Conservation (phyloP, 176 grass and related monocot species). For the Olyra latifolia region DNA sequence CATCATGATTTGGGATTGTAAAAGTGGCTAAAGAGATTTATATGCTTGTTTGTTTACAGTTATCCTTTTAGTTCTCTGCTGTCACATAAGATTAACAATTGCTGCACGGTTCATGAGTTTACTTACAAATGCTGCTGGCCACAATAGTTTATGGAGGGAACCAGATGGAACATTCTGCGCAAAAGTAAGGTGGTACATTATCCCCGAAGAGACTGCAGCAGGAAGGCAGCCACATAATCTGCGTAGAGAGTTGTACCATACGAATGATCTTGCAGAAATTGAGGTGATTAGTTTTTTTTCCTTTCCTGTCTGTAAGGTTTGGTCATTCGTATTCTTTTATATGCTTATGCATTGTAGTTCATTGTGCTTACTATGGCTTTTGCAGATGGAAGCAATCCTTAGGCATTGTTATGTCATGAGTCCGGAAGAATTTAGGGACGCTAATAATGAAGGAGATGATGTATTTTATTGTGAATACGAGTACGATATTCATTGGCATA, state of each 20-base stretch:
- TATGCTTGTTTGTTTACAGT: neutral
- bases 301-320: neutral
- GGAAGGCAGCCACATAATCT: constrained; percentile 97
- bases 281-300: constrained; percentile 43
- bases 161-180: constrained; percentile 66
- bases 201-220: constrained; percentile 86
- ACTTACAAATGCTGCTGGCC: neutral
- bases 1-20: neutral
- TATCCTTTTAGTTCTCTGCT: neutral
- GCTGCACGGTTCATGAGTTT: neutral
- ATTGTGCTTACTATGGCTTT: constrained; percentile 18
- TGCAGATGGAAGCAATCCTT: constrained; percentile 83
- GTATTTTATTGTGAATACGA: constrained; percentile 99
- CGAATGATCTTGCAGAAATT: constrained; percentile 69
- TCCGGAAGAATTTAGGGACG: constrained; percentile 74
- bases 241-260: constrained; percentile 79
- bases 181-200: constrained; percentile 85
- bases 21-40: neutral
- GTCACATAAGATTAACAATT: neutral
- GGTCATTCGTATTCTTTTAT: neutral
- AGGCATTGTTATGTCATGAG: constrained; percentile 80
- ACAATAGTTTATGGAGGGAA: constrained; percentile 76
- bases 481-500: constrained; percentile 93
- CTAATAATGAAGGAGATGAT: constrained; percentile 80
- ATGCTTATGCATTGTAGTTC: neutral